phyloP scores from a whole-genome alignment of 2,329 filamentous ascomycete genomes.

The Drechslerella coelobrocha region DNA sequence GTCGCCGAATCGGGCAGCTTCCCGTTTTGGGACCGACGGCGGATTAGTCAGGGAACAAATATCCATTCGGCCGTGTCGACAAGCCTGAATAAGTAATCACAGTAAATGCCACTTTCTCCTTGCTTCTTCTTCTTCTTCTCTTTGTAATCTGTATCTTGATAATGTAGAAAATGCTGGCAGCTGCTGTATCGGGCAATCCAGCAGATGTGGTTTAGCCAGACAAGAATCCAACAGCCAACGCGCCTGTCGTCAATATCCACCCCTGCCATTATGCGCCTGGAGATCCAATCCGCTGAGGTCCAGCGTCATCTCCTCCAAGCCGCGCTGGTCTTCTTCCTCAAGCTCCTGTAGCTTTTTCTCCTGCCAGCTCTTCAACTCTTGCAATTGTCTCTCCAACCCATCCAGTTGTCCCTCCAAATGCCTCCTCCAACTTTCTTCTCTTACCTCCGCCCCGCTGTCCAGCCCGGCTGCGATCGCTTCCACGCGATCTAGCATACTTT shows the following conservation, averaged over 20 bases:
- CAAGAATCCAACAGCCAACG: too few relatives aligned
- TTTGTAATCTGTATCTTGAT: too few relatives aligned
- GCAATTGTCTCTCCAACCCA: not conserved
- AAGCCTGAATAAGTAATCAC: too few relatives aligned
- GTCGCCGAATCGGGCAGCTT: not conserved
- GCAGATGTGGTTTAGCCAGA: too few relatives aligned
- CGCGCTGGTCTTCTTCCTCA: not conserved
- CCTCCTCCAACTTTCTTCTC: not conserved
- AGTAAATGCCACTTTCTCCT: too few relatives aligned
- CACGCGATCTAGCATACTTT: not conserved
- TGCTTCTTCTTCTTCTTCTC: too few relatives aligned
- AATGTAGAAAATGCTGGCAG: too few relatives aligned
- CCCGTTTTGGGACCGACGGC: not conserved
- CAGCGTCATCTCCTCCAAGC: not conserved
- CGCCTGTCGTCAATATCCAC: too few relatives aligned
- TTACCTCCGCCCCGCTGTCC: not conserved
- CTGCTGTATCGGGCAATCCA: too few relatives aligned
- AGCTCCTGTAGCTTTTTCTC: not conserved
- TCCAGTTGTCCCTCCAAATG: constrained; percentile 7
- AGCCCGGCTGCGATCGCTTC: not conserved
- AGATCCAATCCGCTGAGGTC: too few relatives aligned
- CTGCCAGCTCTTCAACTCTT: not conserved
- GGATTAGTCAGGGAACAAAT: not conserved
- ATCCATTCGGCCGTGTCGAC: not conserved
- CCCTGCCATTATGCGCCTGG: too few relatives aligned